Percentiles rank a stretch among this genome's conserved stretches.
Conservation (phyloP, 2,329 filamentous ascomycete species). For the Curvularia spicifera region DNA sequence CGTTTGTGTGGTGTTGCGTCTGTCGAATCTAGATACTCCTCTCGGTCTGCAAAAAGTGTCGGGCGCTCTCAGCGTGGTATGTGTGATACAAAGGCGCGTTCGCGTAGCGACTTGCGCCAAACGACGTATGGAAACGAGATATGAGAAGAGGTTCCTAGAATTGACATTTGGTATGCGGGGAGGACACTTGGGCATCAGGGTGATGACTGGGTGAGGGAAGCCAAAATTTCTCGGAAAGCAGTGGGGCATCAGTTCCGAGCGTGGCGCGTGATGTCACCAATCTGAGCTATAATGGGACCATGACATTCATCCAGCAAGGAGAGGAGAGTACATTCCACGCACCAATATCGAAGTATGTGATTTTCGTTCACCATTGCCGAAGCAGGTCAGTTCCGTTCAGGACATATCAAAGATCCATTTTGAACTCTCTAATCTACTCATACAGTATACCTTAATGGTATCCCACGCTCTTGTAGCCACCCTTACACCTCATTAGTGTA, state of each 20-base stretch:
- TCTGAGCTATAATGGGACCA: neutral
- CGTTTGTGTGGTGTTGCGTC: neutral
- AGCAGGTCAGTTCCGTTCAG: neutral
- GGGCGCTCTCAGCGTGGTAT: constrained; percentile 36
- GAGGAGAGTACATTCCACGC: neutral
- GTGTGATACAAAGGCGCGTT: constrained; percentile 17
- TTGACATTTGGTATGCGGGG: constrained; percentile 47
- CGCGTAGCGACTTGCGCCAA: constrained; percentile 37
- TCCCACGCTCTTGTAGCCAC: neutral
- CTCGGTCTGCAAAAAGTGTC: constrained; percentile 6
- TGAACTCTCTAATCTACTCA: neutral
- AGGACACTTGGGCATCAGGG: constrained; percentile 40
- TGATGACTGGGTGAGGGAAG: constrained; percentile 33
- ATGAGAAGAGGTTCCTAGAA: constrained; percentile 21
- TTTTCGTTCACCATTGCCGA: neutral
- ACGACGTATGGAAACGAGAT: constrained; percentile 24
- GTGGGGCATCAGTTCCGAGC: constrained; percentile 27
- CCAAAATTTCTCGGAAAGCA: constrained; percentile 36
- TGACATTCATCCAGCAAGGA: neutral
- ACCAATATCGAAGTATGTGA: neutral
- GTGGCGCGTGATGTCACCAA: constrained; percentile 33
- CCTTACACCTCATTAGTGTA: neutral
- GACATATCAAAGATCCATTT: neutral
- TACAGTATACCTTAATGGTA: neutral
- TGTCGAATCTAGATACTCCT: neutral